Evolutionary conservation across 768 basidiomycete species (phyloP), one percentile per base, ranked within the genome.

Genomic region (Xerocomellus amylosporus): DNA sequence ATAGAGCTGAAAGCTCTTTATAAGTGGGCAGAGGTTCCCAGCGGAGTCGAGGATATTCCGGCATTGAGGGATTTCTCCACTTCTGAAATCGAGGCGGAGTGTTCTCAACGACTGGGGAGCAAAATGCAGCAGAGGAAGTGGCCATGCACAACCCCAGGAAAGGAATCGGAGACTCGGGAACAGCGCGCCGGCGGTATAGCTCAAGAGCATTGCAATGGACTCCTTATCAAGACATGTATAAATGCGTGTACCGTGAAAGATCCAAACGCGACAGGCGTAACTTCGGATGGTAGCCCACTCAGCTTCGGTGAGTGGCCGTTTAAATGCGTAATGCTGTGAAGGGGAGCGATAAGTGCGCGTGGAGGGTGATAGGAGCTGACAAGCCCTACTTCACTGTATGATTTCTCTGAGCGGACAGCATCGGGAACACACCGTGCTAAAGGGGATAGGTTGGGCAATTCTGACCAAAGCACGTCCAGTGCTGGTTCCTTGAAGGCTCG

Each of bases 401-500:
- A 14, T 43, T 19, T 22, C 24, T 38, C 8, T 1, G 34, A 51
- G 14, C n/a, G n/a, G 7, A 22, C 6, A 1, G 20, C 43, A 14
- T 55, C n/a, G 9, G 53, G 58, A 33, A 51, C 28, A 48, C 42
- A 48, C 1, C 31, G 30, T 15, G 33, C 49, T 2, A 51, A 15
- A 15, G 26, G 6, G 0, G 45, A 51, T n/a, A 36, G 5, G 28
- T 43, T 28, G 20, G 40, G 37, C 5, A 59, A 28, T 22, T 51
- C 58, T n/a, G 51, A 47, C 52, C 49, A 59, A 24, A 55, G 38
- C 14, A 60, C 37, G 8, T 55, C 53, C 42, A 60, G 24, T 8
- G 56, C 49, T 12, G 46, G 49, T n/a, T 60, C 58, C 19, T 60
- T 60, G 49, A 51, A 55, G 2, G 37, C 20, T 14, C 20, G 46